Base-by-base conservation (phyloP, 306 rosid genomes). In the Clitoria ternatea region DNA sequence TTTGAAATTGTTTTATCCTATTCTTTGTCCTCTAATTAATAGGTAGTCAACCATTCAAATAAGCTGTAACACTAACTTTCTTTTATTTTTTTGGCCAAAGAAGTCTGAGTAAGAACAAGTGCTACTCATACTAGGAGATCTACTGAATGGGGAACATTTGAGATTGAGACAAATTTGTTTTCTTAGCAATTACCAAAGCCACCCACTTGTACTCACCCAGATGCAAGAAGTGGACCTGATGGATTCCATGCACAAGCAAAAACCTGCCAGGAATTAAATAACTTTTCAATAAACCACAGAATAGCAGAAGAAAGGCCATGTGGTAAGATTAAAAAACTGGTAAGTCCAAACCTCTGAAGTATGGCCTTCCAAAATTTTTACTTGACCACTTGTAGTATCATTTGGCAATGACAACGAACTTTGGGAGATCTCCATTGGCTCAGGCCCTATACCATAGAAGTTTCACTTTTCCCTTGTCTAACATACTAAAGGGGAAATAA, bases 221-320 rank as follows among this genome's bases (percentile, higher is more conserved):
- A 88, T 11, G 93, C 93, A 76, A 88, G 88, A 79, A 85, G 85
- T 0, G 86, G 84, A 30, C 88, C 87, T 4, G 86, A 73, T 39
- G 93, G 90, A 73, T 79, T 88, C 93, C 93, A 88, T 18, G 90
- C 93, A 79, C 93, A 88, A 77, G 90, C 86, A 81, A 83, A 88
- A 63, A 88, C 90, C 90, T 88, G 79, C 12, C 12, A 55, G 55
- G 15, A 74, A 8, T 7, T 39, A 23, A 15, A 80, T 26, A 20
- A 72, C 42, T 54, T 1, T 20, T 29, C 59, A 66, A 59, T 13
- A 43, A 40, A 54, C 42, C 22, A 26, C 59, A 36, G 1, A 30
- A 42, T 3, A 27, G 47, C 22, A 14, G 36, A 54, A 19, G 4
- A 29, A 13, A 53, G 43, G 11, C 60, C 55, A 42, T 11, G 23